Evolutionary conservation across 805 yeast genomes (phyloP).

Genomic region (Kluyveromyces dobzhanskii): DNA sequence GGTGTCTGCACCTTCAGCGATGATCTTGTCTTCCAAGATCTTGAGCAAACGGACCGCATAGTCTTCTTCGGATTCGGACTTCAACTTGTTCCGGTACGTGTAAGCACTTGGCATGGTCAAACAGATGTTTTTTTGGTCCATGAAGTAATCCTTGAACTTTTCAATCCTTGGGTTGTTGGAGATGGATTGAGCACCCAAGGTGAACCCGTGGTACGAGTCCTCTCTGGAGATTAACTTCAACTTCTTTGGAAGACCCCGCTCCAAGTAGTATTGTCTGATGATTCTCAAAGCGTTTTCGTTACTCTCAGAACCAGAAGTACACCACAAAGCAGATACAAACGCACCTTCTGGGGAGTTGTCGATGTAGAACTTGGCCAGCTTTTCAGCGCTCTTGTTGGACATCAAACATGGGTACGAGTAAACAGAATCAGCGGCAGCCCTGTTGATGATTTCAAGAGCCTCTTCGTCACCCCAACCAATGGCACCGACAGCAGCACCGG

Average conservation of each 20-base stretch:
- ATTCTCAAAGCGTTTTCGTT: slow-evolving; percentile 60
- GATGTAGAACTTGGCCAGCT: slow-evolving; percentile 34
- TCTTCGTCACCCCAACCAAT: slow-evolving; percentile 37
- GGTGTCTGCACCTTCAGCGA: slow-evolving; percentile 36
- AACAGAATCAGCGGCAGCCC: slow-evolving; percentile 31
- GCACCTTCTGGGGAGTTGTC: slow-evolving; percentile 33
- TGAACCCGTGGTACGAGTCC: slow-evolving; percentile 42
- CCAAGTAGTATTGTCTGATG: slow-evolving; percentile 40
- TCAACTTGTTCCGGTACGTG: slow-evolving; percentile 28
- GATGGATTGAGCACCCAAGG: slow-evolving; percentile 38
- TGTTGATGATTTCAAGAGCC: slow-evolving; percentile 29
- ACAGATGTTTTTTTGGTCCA: slow-evolving; percentile 19
- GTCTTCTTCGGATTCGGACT: slow-evolving; percentile 33
- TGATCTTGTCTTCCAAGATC: slow-evolving; percentile 35
- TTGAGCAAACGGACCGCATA: slow-evolving; percentile 32
- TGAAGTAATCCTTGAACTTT: slow-evolving; percentile 25
- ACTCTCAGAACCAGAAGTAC: slow-evolving; percentile 61
- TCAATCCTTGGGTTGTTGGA: slow-evolving; percentile 32
- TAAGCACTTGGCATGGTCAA: slow-evolving; percentile 27
- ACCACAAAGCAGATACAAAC: slow-evolving; percentile 36
- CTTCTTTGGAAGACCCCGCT: slow-evolving; percentile 35
- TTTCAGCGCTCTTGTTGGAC: slow-evolving; percentile 35
- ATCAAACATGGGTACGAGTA: slow-evolving; percentile 31
- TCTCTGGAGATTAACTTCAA: slow-evolving; percentile 36
- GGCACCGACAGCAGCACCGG: slow-evolving; percentile 50